Conservation (phyloP, 768 basidiomycete species). For the Goffeauzyma gilvescens region DNA sequence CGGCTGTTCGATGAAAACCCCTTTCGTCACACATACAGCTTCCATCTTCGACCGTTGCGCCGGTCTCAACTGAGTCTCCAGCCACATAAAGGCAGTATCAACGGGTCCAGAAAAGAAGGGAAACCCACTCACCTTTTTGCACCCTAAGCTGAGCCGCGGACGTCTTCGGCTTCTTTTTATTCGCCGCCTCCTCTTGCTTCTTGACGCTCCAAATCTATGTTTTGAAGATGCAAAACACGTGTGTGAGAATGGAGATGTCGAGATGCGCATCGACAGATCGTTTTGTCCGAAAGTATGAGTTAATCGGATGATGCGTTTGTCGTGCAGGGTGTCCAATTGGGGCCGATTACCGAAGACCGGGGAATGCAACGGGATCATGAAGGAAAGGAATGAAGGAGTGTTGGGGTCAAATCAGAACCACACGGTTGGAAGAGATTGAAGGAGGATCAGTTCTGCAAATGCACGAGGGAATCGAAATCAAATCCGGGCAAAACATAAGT, state of each 20-base stretch:
- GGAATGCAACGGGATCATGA: too few species aligned
- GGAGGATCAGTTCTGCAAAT: too few species aligned
- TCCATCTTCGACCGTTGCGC: not conserved
- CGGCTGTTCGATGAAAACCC: too few species aligned
- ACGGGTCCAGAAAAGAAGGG: not conserved
- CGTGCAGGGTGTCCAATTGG: too few species aligned
- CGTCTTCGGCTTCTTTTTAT: slow-evolving; percentile 96
- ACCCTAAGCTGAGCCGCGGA: slow-evolving; percentile 95
- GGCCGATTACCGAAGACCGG: too few species aligned
- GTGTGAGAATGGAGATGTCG: not conserved
- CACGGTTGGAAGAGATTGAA: too few species aligned
- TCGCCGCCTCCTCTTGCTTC: slow-evolving; percentile 93
- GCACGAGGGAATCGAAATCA: too few species aligned
- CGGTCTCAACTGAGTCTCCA: not conserved
- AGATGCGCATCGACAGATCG: not conserved
- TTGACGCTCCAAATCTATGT: slow-evolving; percentile 99
- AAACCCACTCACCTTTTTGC: slow-evolving; percentile 92
- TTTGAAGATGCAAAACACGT: not conserved
- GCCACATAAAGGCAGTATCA: not conserved
- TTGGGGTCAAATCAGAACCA: too few species aligned
- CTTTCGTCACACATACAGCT: not conserved
- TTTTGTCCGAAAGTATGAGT: not conserved
- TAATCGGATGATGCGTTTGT: not conserved
- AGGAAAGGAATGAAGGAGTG: too few species aligned
- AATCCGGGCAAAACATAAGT: too few species aligned